phyloP scores from a whole-genome alignment of 2,329 filamentous ascomycete species.

The Aspergillus ustus region DNA sequence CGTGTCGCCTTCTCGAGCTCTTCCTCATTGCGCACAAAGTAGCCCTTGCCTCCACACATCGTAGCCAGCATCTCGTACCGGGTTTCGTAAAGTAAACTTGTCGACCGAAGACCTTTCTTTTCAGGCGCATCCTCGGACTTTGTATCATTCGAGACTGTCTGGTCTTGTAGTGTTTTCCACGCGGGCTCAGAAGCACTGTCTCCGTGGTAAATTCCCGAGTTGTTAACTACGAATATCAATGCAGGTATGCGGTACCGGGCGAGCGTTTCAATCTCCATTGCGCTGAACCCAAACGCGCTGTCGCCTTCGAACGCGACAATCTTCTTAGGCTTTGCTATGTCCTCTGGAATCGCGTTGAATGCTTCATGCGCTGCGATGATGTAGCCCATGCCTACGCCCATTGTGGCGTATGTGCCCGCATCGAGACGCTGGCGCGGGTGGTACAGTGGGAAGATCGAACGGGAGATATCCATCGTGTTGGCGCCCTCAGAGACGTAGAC shows the following conservation, averaged over 20 bases:
- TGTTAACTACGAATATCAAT: slow-evolving; percentile 62
- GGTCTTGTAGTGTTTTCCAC: slow-evolving; percentile 52
- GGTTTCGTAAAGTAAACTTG: slow-evolving; percentile 59
- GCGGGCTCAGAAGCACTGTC: slow-evolving; percentile 46
- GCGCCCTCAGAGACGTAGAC: slow-evolving; percentile 64
- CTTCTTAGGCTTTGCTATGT: slow-evolving; percentile 47
- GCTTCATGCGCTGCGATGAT: slow-evolving; percentile 61
- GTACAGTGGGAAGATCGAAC: slow-evolving; percentile 58
- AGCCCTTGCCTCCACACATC: slow-evolving; percentile 60
- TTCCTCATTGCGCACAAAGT: slow-evolving; percentile 55
- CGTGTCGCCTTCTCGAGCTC: slow-evolving; percentile 57
- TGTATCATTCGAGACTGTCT: slow-evolving; percentile 41
- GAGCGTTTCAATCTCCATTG: slow-evolving; percentile 62
- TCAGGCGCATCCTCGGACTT: slow-evolving; percentile 21
- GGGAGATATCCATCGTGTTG: slow-evolving; percentile 66
- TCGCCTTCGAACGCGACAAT: slow-evolving; percentile 62
- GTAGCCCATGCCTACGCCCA: slow-evolving; percentile 64
- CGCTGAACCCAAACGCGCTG: slow-evolving; percentile 60
- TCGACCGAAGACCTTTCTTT: slow-evolving; percentile 50
- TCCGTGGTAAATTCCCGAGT: slow-evolving; percentile 57
- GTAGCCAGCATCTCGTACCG: slow-evolving; percentile 60
- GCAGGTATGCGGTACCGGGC: slow-evolving; percentile 59
- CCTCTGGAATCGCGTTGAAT: slow-evolving; percentile 51
- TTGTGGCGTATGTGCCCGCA: slow-evolving; percentile 63
- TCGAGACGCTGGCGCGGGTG: slow-evolving; percentile 61